Conservation (phyloP, 139 green algal genomes). For the Chlamydomonas eustigma region DNA sequence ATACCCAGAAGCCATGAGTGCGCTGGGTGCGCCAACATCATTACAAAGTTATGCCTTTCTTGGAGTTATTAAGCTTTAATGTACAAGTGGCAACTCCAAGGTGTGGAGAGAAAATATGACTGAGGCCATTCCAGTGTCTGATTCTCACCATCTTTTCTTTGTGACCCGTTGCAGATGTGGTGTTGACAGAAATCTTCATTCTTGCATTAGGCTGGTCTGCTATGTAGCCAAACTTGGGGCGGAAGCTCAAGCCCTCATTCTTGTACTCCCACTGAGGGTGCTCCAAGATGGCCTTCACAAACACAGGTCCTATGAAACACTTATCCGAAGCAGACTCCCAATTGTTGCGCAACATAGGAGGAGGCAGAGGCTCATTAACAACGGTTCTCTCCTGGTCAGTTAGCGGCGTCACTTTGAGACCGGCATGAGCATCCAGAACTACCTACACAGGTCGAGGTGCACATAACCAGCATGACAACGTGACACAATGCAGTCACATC, state of each 20-base stretch:
- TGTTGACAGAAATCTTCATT: slow-evolving; percentile 26
- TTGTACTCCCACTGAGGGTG: slow-evolving; percentile 14
- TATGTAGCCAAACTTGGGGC: slow-evolving; percentile 28
- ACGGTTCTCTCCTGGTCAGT: background rate
- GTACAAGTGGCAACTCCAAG: too few species aligned
- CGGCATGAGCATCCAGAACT: background rate
- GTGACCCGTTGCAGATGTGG: background rate
- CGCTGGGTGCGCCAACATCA: too few species aligned
- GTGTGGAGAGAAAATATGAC: too few species aligned
- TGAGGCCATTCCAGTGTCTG: too few species aligned
- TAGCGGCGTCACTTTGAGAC: background rate
- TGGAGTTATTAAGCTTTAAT: too few species aligned
- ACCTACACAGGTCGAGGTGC: too few species aligned
- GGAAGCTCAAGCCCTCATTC: slow-evolving; percentile 19
- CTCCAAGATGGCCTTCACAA: background rate
- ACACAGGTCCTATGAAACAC: slow-evolving; percentile 16
- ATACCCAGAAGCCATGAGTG: too few species aligned
- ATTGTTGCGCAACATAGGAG: slow-evolving; percentile 16
- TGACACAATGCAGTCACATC: too few species aligned
- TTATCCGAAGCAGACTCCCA: slow-evolving; percentile 16
- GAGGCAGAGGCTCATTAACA: background rate
- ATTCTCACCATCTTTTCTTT: background rate
- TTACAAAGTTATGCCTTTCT: too few species aligned
- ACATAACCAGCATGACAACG: too few species aligned
- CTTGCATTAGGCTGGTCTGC: background rate